Evolutionary conservation across 2,329 filamentous ascomycete genomes (phyloP).

Genomic region (Plenodomus biglobosus): DNA sequence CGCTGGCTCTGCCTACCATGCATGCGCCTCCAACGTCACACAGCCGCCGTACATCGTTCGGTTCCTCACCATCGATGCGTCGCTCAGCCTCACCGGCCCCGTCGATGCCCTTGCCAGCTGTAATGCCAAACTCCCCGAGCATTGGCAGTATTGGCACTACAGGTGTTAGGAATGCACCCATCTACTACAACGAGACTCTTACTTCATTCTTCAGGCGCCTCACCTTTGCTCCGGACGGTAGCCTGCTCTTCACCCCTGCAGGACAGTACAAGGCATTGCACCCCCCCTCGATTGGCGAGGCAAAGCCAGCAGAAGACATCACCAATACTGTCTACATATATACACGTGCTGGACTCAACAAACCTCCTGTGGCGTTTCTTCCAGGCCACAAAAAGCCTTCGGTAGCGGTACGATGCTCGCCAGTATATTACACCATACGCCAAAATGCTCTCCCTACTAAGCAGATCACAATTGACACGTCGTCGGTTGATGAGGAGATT

Average conservation of each 20-base stretch:
- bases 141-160: slow-evolving; percentile 55
- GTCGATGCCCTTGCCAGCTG: slow-evolving; percentile 88
- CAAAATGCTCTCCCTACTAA: slow-evolving; percentile 68
- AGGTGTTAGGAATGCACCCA: slow-evolving; percentile 74
- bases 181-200: slow-evolving; percentile 95
- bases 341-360: slow-evolving; percentile 92
- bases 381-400: slow-evolving; percentile 98
- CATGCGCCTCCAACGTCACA: slow-evolving; percentile 92
- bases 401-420: slow-evolving; percentile 92
- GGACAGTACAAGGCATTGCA: slow-evolving; percentile 90
- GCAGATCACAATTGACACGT: slow-evolving; percentile 93
- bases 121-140: slow-evolving; percentile 92
- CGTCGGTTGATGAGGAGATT: slow-evolving; percentile 81
- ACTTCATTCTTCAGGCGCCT: slow-evolving; percentile 95
- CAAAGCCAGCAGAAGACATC: slow-evolving; percentile 78
- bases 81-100: slow-evolving; percentile 92
- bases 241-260: slow-evolving; percentile 87
- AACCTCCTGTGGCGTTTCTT: slow-evolving; percentile 89
- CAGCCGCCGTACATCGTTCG: slow-evolving; percentile 91
- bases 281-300: slow-evolving; percentile 63
- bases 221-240: slow-evolving; percentile 93
- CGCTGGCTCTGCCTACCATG: slow-evolving; percentile 80
- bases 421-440: slow-evolving; percentile 80
- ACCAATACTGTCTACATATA: slow-evolving; percentile 99
- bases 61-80: slow-evolving; percentile 72